Conservation (phyloP, 768 basidiomycete genomes). For the Terana coerulea region DNA sequence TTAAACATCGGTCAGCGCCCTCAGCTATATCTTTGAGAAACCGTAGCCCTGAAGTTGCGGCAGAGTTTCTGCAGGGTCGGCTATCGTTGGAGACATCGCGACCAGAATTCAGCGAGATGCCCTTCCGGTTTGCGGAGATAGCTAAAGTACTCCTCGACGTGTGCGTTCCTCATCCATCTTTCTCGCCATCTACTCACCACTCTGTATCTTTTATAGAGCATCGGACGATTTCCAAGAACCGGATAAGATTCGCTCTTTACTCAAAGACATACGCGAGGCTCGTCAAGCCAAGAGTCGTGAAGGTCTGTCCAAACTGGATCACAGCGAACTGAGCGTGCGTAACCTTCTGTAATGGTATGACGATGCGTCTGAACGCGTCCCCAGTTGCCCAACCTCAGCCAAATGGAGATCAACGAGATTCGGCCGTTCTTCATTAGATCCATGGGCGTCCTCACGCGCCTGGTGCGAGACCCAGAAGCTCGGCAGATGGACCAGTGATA, state of each 20-base stretch:
- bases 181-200: background rate
- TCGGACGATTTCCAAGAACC: constrained; percentile 85
- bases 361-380: background rate
- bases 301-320: constrained; percentile 76
- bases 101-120: constrained; percentile 72
- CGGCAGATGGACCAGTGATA: constrained; percentile 8
- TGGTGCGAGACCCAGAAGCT: constrained; percentile 31
- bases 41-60: no score
- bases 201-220: constrained; percentile 57
- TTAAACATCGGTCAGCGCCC: constrained; percentile 66
- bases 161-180: constrained; percentile 43
- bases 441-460: constrained; percentile 68
- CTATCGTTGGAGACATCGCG: constrained; percentile 71
- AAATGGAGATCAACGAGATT: constrained; percentile 94
- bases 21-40: background rate
- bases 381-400: constrained; percentile 79
- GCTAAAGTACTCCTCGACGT: constrained; percentile 91
- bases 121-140: constrained; percentile 87
- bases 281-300: constrained; percentile 91
- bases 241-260: constrained; percentile 76
- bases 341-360: constrained; percentile 1
- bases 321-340: constrained; percentile 76
- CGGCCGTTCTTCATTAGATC: constrained; percentile 83
- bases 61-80: constrained; percentile 79
- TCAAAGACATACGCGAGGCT: constrained; percentile 95